These are phyloP conservation scores for Sanghuangporus sanghuang DNA, from an alignment of 1,284 basidiomycete genomes.

Conservation along the genomic window DNA sequence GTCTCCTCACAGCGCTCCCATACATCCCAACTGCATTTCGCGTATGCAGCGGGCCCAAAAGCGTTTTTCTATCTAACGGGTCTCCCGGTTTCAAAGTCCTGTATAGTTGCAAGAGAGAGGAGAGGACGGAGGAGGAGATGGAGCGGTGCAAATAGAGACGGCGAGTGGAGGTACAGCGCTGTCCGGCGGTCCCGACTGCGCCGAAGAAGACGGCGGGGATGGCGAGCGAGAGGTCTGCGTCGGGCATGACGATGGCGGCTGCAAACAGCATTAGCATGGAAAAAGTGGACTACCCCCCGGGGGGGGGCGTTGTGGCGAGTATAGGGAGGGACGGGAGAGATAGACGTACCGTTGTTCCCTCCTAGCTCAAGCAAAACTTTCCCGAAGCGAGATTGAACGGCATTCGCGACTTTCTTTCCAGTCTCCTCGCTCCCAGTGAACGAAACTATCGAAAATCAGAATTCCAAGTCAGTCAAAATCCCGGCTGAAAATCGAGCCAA, in stretches of 20 bases:
- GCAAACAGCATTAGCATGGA: not conserved
- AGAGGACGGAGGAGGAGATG: slow-evolving; percentile 74
- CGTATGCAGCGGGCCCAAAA: slow-evolving; percentile 88
- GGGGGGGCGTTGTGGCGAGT: not conserved
- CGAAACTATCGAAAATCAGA: slow-evolving; percentile 52
- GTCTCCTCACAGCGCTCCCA: slow-evolving; percentile 54
- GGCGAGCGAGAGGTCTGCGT: slow-evolving; percentile 87
- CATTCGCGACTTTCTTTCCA: slow-evolving; percentile 78
- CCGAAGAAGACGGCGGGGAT: slow-evolving; percentile 90
- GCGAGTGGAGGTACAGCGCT: slow-evolving; percentile 91
- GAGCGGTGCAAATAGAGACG: slow-evolving; percentile 83
- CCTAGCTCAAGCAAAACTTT: slow-evolving; percentile 88
- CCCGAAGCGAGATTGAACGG: slow-evolving; percentile 77
- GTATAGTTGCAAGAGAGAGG: slow-evolving; percentile 71
- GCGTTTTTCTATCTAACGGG: slow-evolving; percentile 66
- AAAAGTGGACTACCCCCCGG: not conserved
- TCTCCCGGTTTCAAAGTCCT: slow-evolving; percentile 69
- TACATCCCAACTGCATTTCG: slow-evolving; percentile 63
- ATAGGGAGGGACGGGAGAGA: not conserved
- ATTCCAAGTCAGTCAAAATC: not conserved
- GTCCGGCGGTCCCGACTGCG: slow-evolving; percentile 91
- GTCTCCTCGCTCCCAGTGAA: slow-evolving; percentile 93
- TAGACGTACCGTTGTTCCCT: slow-evolving; percentile 85
- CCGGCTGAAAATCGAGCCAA: not conserved
- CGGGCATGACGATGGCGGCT: slow-evolving; percentile 87